Percentiles rank a stretch among this genome's conserved stretches.
phyloP scores from a whole-genome alignment of 257 asterid species.

The Lycium barbarum region DNA sequence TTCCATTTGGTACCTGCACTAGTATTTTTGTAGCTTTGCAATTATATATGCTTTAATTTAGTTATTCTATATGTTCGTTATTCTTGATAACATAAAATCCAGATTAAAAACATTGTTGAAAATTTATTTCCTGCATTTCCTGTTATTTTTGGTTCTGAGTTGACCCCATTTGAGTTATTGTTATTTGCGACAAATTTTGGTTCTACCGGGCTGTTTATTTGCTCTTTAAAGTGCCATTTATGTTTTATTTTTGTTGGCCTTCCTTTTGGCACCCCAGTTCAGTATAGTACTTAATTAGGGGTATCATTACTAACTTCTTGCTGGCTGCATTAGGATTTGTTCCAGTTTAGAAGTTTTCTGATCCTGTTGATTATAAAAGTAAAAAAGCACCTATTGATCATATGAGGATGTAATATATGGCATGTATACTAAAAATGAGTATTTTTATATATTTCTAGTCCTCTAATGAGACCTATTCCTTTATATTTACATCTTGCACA shows the following conservation, averaged over 20 bases:
- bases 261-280: not conserved
- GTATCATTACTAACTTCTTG: constrained; percentile 2
- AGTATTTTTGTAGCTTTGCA: not conserved
- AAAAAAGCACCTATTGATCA: constrained; percentile 18
- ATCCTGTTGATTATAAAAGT: not conserved
- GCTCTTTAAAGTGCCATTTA: not conserved
- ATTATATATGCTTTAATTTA: not conserved
- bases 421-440: not conserved
- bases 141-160: not conserved
- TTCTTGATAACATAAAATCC: constrained; percentile 13
- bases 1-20: constrained; percentile 37
- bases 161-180: not conserved
- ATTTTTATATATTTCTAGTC: not conserved
- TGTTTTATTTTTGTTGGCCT: not conserved
- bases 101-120: not conserved
- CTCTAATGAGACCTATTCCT: not conserved
- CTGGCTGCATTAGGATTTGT: constrained; percentile 19
- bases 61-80: not conserved
- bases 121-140: constrained; percentile 9
- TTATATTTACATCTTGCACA: not conserved
- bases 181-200: not conserved
- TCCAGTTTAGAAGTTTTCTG: not conserved
- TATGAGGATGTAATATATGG: constrained; percentile 17
- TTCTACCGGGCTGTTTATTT: not conserved
- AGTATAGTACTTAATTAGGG: not conserved